Base-by-base conservation (phyloP, 2,329 filamentous ascomycete genomes). In the Cytospora paraplurivora region DNA sequence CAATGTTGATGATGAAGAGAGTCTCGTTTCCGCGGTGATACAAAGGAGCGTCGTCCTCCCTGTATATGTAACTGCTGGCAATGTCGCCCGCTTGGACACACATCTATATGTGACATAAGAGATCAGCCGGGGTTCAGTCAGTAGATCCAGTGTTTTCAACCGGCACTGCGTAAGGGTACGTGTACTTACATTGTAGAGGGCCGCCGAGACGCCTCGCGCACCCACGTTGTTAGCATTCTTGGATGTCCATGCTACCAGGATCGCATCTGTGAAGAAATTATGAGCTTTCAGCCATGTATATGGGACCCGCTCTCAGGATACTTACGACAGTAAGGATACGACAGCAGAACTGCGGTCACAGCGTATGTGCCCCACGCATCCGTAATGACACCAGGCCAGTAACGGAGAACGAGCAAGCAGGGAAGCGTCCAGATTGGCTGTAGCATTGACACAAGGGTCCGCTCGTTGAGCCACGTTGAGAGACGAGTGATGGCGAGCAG, bases 161-260 rank as follows among this genome's bases (percentile, higher is more conserved):
- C 12, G n/a, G 7, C 0, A 13, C 7, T 13, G 2, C 17, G 17
- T 15, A 0, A 7, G 3, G 3, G 2, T 13, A 11, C 21, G n/a
- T 37, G 8, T 32, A 67, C 72, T 67, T 67, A 78, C 76, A 66
- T 87, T 88, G 71, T 88, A 88, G 8, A 86, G 68, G 0, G 83
- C 85, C 0, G 83, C 81, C 0, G 83, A 82, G 3, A 88, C 82
- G 6, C 85, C 82, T 6, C 86, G 75, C 2, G 84, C 85, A 27
- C 85, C 78, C 4, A 88, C 86, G 21, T 81, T 82, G 62, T 85
- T 85, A 0, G 84, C 80, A 67, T 88, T 88, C 61, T 81, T 79
- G 4, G 82, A 85, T 1, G 79, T 82, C 77, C 84, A 84, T 0
- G 82, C 85, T 0, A 87, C 85, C 1, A 86, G 74, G 35, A 88